Evolutionary conservation across 1,139 yeast genomes (phyloP), one percentile per base, ranked within the genome.

Genomic region (Pneumocystis canis): DNA sequence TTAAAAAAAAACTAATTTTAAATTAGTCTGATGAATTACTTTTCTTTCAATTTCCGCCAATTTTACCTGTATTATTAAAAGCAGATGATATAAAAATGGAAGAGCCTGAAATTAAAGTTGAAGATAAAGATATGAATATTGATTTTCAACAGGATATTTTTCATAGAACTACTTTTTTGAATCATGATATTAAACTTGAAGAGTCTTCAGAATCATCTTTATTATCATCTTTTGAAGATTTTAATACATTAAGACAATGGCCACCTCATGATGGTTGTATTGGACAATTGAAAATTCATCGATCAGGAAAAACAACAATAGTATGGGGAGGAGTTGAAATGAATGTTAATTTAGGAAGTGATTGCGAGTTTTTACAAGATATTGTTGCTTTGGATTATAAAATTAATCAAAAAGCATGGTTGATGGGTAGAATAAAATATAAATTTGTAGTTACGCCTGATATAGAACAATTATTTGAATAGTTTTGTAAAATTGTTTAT

Each of bases 301-400:
- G 83, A 69, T 87, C 95, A 0, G 97, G 97, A 5, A 86, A 81
- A 70, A 75, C 89, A 54, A 79, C 92, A 14, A 81, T 89, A 73
- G 81, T 82, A 66, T 76, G 89, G 63, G 96, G 96, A 9, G 81
- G 84, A 63, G 80, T 83, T 53, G 77, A 79, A 18, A 79, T 89
- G 79, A 86, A 84, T 66, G 83, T 89, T 11, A 78, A 84, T 5
- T 80, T 82, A 70, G 96, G 96, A n/a, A 83, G 86, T 1, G 80
- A 83, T 14, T 75, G 86, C 14, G 79, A 81, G n/a, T 85, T 88
- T 69, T 74, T 86, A 59, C 96, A 89, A 71, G 92, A 88, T 68
- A 77, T 88, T 31, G 83, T 85, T 7, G 76, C 82, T n/a, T 69
- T 88, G 37, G 82, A 83, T 60, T 78, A 78, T 56, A 78, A 77